Base-by-base conservation (phyloP, 2,329 filamentous ascomycete species). In the Furcasterigmium sp. region DNA sequence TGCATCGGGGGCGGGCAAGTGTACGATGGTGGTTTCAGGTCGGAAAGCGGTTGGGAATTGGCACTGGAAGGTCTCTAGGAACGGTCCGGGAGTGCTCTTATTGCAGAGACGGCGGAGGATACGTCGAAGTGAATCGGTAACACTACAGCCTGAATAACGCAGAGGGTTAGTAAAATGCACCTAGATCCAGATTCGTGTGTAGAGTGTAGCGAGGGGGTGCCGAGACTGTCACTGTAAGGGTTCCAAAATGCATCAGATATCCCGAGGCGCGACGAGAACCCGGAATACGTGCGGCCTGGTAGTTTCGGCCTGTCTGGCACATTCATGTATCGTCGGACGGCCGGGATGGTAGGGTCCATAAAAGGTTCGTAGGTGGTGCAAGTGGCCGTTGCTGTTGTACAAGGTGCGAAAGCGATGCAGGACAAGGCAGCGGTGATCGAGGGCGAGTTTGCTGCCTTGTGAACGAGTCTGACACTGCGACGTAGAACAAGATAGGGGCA, bases 1-100 rank as follows among this genome's bases (percentile, higher is more conserved):
- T 69, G 67, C 75, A 78, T 78, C 52, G 53, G 64, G 58, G 49
- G 44, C 43, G 45, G 37, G 42, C 37, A 26, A 23, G 17, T 3
- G 11, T 14, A 21, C 21, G 38, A 15, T 3, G 11, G 38, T 30
- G n/a, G 18, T 32, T 14, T 29, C 25, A 28, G 26, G 25, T 21
- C n/a, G 32, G n/a, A 7, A 17, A 4, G n/a, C n/a, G 11, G 9
- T 13, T 13, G 11, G 28, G 26, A 23, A 7, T 32, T 14, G 28
- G n/a, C 10, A 32, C 18, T 18, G 38, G 19, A 18, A 9, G 13
- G 29, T 15, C 21, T 32, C 17, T 19, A 19, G 13, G 9, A 23
- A 40, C 26, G 23, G 28, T 21, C 17, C 38, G 17, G 18, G 38
- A 8, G 17, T 5, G 19, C 8, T 20, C 32, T 30, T 29, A 21